Percentiles rank a stretch among this genome's conserved stretches.
phyloP scores from a whole-genome alignment of 2,329 filamentous ascomycete species.

The Apiospora sp. region DNA sequence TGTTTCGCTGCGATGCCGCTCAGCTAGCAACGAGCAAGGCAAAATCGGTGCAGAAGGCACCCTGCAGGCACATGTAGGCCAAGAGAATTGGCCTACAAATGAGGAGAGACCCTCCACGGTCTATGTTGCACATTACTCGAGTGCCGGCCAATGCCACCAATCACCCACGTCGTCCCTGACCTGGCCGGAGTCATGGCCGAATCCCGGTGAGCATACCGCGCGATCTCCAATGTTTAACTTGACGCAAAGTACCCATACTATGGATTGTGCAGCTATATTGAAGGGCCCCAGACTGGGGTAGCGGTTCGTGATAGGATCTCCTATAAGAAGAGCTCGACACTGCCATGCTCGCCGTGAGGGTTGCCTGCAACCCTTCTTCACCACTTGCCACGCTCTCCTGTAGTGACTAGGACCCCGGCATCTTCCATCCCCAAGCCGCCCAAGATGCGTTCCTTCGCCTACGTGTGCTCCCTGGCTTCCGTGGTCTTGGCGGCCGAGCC shows the following conservation, averaged over 20 bases:
- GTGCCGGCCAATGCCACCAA: constrained; percentile 8
- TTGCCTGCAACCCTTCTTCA: background rate
- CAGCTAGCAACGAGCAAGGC: background rate
- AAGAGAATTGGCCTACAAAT: background rate
- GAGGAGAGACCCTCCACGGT: background rate
- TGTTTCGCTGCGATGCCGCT: constrained; percentile 13
- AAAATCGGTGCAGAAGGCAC: background rate
- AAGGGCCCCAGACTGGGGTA: background rate
- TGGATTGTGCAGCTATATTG: background rate
- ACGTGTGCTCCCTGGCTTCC: constrained; percentile 33
- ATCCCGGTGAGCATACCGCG: background rate
- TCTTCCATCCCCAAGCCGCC: background rate
- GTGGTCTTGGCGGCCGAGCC: constrained; percentile 40
- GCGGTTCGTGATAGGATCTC: background rate
- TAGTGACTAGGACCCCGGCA: background rate
- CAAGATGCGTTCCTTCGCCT: constrained; percentile 28
- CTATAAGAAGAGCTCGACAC: background rate
- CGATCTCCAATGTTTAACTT: background rate
- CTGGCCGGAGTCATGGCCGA: background rate
- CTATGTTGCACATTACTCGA: background rate
- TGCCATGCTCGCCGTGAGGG: background rate
- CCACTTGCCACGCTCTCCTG: background rate
- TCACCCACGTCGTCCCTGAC: background rate
- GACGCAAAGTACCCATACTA: background rate
- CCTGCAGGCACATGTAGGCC: background rate